Percentiles rank a stretch among this genome's conserved stretches.
Conservation (phyloP, 2,329 filamentous ascomycete species). For the Hypoxylon sp. region DNA sequence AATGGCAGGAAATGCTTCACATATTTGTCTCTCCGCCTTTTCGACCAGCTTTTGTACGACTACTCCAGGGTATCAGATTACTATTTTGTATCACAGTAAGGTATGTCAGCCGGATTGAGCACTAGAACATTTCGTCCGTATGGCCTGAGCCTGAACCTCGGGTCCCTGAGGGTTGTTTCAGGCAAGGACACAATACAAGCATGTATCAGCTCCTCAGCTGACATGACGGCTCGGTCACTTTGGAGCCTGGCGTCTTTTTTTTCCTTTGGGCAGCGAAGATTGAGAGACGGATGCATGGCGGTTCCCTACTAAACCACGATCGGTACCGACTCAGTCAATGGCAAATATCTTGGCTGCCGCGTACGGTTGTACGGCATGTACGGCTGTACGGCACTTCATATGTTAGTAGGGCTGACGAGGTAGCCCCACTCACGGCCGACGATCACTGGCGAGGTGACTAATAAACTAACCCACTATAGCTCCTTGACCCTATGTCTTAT, state of each 20-base stretch:
- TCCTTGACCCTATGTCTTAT: not conserved
- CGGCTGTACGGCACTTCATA: conserved; percentile 28
- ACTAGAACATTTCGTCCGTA: conserved; percentile 1
- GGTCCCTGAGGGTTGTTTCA: conserved; percentile 17
- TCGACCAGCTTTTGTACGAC: not conserved
- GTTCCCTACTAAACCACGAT: conserved; percentile 28
- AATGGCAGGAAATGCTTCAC: not conserved
- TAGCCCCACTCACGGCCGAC: conserved; percentile 34
- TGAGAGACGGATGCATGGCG: conserved; percentile 6
- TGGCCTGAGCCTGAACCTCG: not conserved
- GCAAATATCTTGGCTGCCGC: conserved; percentile 30
- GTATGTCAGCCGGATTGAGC: not conserved
- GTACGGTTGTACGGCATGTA: conserved; percentile 29
- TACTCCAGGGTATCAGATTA: not conserved
- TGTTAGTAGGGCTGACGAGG: conserved; percentile 40
- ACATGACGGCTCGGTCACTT: not conserved
- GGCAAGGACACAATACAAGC: not conserved
- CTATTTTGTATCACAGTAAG: not conserved
- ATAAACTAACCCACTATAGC: conserved; percentile 16
- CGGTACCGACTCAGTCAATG: conserved; percentile 29
- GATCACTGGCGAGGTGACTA: no score
- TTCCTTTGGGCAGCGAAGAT: conserved; percentile 26
- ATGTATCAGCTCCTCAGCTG: not conserved
- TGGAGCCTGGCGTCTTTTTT: not conserved
- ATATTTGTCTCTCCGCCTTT: conserved; percentile 17